Base-by-base conservation (phyloP, 345 rosid genomes). In the Ailanthus altissimus region DNA sequence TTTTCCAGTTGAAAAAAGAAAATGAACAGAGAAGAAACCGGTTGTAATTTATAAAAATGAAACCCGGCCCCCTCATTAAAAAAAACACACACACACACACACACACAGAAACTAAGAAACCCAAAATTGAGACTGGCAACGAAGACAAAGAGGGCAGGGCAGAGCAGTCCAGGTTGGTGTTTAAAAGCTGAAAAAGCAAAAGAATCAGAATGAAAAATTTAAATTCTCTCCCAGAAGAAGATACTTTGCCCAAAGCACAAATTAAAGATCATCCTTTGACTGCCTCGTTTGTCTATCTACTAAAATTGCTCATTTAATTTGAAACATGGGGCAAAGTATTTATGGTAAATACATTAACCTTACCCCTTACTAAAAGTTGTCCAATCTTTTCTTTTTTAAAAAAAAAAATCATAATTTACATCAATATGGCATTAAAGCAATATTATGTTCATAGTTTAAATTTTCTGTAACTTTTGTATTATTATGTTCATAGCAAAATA, bases 251-350 rank as follows among this genome's bases (percentile, higher is more conserved):
- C 69, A 81, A 87, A 84, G 86, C 72, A 76, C 78, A 81, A 70
- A 81, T 66, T 77, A 74, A 87, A 81, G 50, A 82, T 77, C 75
- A 79, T 69, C 62, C 84, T 81, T 84, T 83, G 84, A 86, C 86
- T 79, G 83, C 82, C 82, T 75, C 59, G 67, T 77, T 65, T 38
- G 7, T 43, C 72, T 14, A 26, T 70, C 15, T 11, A 5, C 49
- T 26, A 18, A 18, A 32, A 46, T 74, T 75, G 74, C 64, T 59
- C 70, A 21, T 76, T 64, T 38, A 32, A 5, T 74, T 71, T 68
- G 67, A 75, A 66, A 54, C 59, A 25, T 12, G 15, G 57, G 53
- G 26, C 23, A 18, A 54, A 32, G 3, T 2, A 68, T 5, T 68
- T 47, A 16, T 26, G 49, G 21, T 10, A 21, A n/a, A 8, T 7